Conservation (phyloP, 768 basidiomycete genomes). For the Trametes cinnabarina region DNA sequence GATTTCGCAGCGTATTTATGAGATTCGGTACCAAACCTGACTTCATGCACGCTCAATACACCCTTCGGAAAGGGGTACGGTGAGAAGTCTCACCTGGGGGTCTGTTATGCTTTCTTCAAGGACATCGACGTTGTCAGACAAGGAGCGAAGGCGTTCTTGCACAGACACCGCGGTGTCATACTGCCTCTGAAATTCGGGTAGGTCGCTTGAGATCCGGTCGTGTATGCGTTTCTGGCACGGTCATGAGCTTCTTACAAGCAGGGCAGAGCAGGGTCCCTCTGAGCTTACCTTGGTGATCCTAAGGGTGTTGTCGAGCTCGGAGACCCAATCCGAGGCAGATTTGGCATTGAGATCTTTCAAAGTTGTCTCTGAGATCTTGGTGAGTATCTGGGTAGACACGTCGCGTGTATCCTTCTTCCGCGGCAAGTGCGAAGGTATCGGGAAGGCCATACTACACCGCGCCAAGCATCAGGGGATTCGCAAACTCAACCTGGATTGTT, state of each 20-base stretch:
- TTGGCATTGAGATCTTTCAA: slow-evolving; percentile 55
- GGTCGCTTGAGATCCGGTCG: slow-evolving; percentile 65
- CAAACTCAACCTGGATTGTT: too few species aligned
- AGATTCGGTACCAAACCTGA: slow-evolving; percentile 66
- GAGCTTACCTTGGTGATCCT: slow-evolving; percentile 61
- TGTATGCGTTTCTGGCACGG: slow-evolving; percentile 60
- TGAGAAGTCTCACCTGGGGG: slow-evolving; percentile 49
- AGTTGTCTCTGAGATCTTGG: slow-evolving; percentile 64
- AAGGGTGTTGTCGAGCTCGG: slow-evolving; percentile 72
- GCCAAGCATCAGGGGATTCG: background rate
- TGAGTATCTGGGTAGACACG: slow-evolving; percentile 68
- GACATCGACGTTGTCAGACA: slow-evolving; percentile 52
- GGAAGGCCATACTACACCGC: slow-evolving; percentile 60
- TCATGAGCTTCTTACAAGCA: background rate
- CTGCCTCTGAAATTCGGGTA: slow-evolving; percentile 64
- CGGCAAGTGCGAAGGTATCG: slow-evolving; percentile 70
- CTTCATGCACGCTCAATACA: slow-evolving; percentile 36
- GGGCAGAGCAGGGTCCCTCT: background rate
- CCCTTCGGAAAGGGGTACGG: background rate
- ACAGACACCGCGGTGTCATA: slow-evolving; percentile 60
- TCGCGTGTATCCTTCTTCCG: slow-evolving; percentile 58
- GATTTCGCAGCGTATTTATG: slow-evolving; percentile 51
- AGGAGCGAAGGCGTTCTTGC: slow-evolving; percentile 52
- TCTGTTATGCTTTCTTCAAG: slow-evolving; percentile 53
- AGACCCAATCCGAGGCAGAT: slow-evolving; percentile 66